These are phyloP conservation scores for Lodderomyces parapsilosis DNA, from an alignment of 1,139 yeast species.

Conservation along the genomic window DNA sequence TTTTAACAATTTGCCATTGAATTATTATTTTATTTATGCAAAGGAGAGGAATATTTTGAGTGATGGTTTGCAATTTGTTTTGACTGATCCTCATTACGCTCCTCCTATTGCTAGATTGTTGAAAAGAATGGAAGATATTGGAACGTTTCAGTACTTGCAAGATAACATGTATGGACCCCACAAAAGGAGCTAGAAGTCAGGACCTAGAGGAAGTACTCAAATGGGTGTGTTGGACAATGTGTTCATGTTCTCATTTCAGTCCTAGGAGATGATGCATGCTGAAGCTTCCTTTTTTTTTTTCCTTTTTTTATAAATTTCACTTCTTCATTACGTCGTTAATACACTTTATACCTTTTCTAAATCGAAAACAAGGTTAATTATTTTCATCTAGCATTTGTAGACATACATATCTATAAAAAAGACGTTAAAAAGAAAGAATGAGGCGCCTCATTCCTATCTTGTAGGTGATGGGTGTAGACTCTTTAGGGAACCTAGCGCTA, in stretches of 20 bases:
- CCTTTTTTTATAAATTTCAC: not conserved
- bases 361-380: not conserved
- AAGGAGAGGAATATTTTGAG: constrained; percentile 26
- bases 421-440: too few species aligned
- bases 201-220: not conserved
- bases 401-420: too few species aligned
- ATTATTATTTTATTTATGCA: constrained; percentile 20
- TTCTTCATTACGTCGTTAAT: not conserved
- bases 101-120: constrained; percentile 36
- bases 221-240: too few species aligned
- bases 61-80: constrained; percentile 23
- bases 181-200: constrained; percentile 10
- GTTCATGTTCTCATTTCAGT: too few species aligned
- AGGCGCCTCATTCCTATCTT: too few species aligned
- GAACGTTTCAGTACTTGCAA: constrained; percentile 33
- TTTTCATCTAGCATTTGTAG: too few species aligned
- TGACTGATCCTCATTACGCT: constrained; percentile 30
- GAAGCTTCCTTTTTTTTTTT: not conserved
- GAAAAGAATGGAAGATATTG: constrained; percentile 32
- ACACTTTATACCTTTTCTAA: not conserved
- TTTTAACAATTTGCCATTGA: constrained; percentile 29
- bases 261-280: too few species aligned
- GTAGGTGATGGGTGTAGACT: too few species aligned
- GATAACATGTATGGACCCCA: constrained; percentile 32
- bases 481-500: too few species aligned